Evolutionary conservation across 441 rosid genomes (phyloP).

Genomic region (Erodium trifolium): DNA sequence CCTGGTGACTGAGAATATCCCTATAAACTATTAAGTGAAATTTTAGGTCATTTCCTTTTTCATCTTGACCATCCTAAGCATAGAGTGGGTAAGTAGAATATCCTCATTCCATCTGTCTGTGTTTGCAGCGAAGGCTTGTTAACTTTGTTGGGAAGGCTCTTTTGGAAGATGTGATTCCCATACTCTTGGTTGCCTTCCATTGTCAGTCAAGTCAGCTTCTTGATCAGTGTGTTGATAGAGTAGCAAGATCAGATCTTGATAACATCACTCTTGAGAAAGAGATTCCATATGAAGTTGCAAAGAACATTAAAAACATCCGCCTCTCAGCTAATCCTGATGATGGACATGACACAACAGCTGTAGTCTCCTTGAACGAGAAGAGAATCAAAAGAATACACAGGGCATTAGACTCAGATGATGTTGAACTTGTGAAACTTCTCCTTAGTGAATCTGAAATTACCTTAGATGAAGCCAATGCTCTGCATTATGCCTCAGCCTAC

Average conservation of each 20-base stretch:
- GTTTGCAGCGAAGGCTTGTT: slow-evolving; percentile 69
- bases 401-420: slow-evolving; percentile 86
- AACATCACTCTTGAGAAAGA: slow-evolving; percentile 55
- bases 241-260: slow-evolving; percentile 69
- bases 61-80: background rate
- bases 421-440: slow-evolving; percentile 76
- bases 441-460: slow-evolving; percentile 61
- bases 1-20: too few relatives aligned
- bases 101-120: slow-evolving; percentile 13
- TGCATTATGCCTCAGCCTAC: slow-evolving; percentile 77
- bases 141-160: slow-evolving; percentile 56
- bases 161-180: slow-evolving; percentile 69
- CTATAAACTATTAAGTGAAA: background rate
- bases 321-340: slow-evolving; percentile 29
- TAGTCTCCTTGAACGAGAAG: slow-evolving; percentile 39
- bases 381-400: slow-evolving; percentile 62
- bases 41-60: background rate
- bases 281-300: slow-evolving; percentile 59
- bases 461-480: slow-evolving; percentile 64
- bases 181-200: slow-evolving; percentile 64
- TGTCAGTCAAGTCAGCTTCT: slow-evolving; percentile 63
- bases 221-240: slow-evolving; percentile 57
- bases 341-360: slow-evolving; percentile 15
- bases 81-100: background rate
- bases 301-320: slow-evolving; percentile 40